phyloP scores from a whole-genome alignment of 768 basidiomycete species.

The Hirschioporus abietinus region DNA sequence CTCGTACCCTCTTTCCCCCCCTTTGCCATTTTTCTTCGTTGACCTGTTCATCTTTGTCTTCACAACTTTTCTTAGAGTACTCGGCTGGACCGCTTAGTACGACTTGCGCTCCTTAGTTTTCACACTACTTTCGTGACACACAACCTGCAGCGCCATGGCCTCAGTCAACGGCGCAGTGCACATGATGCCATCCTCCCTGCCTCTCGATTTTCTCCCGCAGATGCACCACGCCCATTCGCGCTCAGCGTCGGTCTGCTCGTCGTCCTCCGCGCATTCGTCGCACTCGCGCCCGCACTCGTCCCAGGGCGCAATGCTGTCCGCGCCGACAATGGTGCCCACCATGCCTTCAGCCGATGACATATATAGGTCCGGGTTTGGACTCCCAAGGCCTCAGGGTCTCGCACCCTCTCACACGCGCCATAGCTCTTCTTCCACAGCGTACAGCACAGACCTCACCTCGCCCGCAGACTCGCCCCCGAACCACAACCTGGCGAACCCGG shows the following conservation, averaged over 20 bases:
- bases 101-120: slow-evolving; percentile 4
- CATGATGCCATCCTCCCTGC: slow-evolving; percentile 59
- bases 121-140: slow-evolving; percentile 12
- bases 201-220: slow-evolving; percentile 65
- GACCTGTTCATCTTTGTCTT: not conserved
- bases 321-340: slow-evolving; percentile 41
- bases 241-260: slow-evolving; percentile 67
- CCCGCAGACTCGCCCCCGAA: slow-evolving; percentile 67
- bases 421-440: slow-evolving; percentile 37
- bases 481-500: slow-evolving; percentile 67
- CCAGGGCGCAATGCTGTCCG: slow-evolving; percentile 54
- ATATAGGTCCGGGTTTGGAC: slow-evolving; percentile 56
- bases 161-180: slow-evolving; percentile 58
- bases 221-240: slow-evolving; percentile 59
- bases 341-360: slow-evolving; percentile 56
- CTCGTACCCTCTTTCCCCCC: too few species aligned
- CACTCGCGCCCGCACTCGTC: slow-evolving; percentile 76
- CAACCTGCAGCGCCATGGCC: slow-evolving; percentile 42
- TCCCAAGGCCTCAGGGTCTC: slow-evolving; percentile 42
- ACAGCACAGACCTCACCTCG: slow-evolving; percentile 35
- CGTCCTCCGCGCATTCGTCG: slow-evolving; percentile 66
- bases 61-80: slow-evolving; percentile 17
- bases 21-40: too few species aligned
- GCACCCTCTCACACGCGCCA: slow-evolving; percentile 31
- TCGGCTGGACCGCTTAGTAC: slow-evolving; percentile 15